These are phyloP conservation scores for Colletotrichum somersetense DNA, from an alignment of 2,329 filamentous ascomycete genomes.

Conservation along the genomic window DNA sequence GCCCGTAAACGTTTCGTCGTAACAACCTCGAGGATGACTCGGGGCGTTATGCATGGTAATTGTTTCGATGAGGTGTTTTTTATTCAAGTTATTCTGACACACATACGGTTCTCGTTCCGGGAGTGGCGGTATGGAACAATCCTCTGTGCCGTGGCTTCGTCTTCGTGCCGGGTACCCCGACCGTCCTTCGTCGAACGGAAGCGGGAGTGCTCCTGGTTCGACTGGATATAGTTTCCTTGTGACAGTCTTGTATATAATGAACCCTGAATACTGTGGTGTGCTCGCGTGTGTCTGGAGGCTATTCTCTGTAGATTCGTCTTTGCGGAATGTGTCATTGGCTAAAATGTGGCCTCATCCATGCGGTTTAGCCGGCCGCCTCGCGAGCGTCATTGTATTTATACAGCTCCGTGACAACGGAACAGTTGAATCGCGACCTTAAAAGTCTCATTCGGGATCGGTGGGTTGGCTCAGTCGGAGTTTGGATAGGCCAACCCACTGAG, in stretches of 20 bases:
- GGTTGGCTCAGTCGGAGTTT: neutral
- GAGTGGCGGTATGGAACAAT: neutral
- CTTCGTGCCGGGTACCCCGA: neutral
- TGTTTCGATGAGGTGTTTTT: neutral
- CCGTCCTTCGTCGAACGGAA: neutral
- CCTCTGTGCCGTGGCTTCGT: neutral
- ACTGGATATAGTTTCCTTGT: accelerated
- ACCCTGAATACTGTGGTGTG: neutral
- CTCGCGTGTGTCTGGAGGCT: accelerated
- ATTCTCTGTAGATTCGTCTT: neutral
- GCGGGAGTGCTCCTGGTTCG: neutral
- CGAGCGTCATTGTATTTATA: neutral
- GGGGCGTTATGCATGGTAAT: no score
- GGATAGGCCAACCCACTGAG: neutral
- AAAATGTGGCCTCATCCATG: neutral
- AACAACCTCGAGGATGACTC: neutral
- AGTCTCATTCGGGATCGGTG: neutral
- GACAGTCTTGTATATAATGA: no score
- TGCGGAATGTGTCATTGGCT: neutral
- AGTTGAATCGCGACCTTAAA: neutral
- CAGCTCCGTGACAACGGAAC: no score
- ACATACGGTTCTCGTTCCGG: neutral
- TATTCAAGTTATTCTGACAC: neutral
- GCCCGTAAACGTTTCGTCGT: neutral
- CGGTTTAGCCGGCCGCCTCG: neutral